phyloP scores from a whole-genome alignment of 768 basidiomycete genomes.

The Goffeauzyma gilvescens region DNA sequence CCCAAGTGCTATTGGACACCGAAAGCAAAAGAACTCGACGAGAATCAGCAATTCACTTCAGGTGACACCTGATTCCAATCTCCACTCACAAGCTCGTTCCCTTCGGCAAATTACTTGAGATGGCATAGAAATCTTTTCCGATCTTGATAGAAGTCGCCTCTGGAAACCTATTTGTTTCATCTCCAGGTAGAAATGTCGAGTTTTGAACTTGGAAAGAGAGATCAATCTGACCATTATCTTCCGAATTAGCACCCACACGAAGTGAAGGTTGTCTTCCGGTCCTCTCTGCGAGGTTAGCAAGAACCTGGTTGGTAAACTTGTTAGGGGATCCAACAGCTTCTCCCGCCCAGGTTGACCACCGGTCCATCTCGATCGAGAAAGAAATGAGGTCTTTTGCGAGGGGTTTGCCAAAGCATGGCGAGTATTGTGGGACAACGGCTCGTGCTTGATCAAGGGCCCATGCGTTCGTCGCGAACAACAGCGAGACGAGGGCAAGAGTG shows the following conservation, averaged over 20 bases:
- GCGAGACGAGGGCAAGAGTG: too few species aligned
- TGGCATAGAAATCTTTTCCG: slow-evolving; percentile 11
- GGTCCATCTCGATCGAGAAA: slow-evolving; percentile 16
- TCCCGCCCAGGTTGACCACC: slow-evolving; percentile 12
- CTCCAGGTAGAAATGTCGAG: slow-evolving; percentile 10
- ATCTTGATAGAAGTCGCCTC: slow-evolving; percentile 8
- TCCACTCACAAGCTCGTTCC: slow-evolving; percentile 10
- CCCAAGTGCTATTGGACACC: slow-evolving; percentile 3
- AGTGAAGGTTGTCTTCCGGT: slow-evolving; percentile 8
- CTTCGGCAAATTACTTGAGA: slow-evolving; percentile 9
- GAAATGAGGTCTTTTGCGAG: slow-evolving; percentile 6
- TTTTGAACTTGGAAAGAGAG: slow-evolving; percentile 7
- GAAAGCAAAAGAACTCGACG: neutral
- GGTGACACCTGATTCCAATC: too few species aligned
- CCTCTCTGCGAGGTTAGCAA: neutral
- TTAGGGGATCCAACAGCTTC: slow-evolving; percentile 11
- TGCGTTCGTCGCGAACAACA: too few species aligned
- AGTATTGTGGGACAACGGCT: too few species aligned
- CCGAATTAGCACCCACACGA: slow-evolving; percentile 12
- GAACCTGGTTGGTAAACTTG: slow-evolving; percentile 9
- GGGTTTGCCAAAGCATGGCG: too few species aligned
- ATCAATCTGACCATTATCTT: slow-evolving; percentile 10
- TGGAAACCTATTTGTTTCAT: slow-evolving; percentile 5
- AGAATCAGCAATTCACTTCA: neutral
- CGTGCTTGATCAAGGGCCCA: too few species aligned